Conservation (phyloP, 129 eudicot genomes). For the Chrysanthemum makinoi region DNA sequence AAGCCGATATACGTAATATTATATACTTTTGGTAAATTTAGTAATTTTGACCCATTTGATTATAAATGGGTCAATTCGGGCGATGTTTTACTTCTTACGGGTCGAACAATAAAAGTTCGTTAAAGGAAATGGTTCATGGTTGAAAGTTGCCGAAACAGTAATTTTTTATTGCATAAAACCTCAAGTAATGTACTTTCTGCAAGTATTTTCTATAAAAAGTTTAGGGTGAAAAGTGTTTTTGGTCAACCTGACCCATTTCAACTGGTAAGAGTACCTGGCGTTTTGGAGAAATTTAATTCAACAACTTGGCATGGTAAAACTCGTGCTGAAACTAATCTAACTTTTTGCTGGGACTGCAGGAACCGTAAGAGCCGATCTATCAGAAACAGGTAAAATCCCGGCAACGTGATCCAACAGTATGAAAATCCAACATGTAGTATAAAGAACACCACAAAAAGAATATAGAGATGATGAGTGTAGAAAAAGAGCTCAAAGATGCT, state of each 20-base stretch:
- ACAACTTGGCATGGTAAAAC: constrained; percentile 53
- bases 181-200: not conserved
- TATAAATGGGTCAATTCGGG: not conserved
- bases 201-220: not conserved
- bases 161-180: not conserved
- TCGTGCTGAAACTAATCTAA: constrained; percentile 57
- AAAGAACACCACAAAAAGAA: constrained; percentile 51
- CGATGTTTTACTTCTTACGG: not conserved
- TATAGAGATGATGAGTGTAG: constrained; percentile 69
- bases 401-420: constrained; percentile 57
- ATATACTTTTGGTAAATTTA: not conserved
- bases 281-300: constrained; percentile 62
- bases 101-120: not conserved
- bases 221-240: not conserved
- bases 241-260: not conserved
- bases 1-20: not conserved
- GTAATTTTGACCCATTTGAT: not conserved
- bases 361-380: constrained; percentile 57
- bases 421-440: constrained; percentile 63
- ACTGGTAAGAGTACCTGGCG: constrained; percentile 32
- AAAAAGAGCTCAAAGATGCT: constrained; percentile 62
- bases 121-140: not conserved
- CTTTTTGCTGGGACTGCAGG: constrained; percentile 66
- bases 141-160: not conserved
- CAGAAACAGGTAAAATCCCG: constrained; percentile 68